These are phyloP conservation scores for Lasiosphaeria hispida DNA, from an alignment of 495 filamentous ascomycete species.

Conservation along the genomic window DNA sequence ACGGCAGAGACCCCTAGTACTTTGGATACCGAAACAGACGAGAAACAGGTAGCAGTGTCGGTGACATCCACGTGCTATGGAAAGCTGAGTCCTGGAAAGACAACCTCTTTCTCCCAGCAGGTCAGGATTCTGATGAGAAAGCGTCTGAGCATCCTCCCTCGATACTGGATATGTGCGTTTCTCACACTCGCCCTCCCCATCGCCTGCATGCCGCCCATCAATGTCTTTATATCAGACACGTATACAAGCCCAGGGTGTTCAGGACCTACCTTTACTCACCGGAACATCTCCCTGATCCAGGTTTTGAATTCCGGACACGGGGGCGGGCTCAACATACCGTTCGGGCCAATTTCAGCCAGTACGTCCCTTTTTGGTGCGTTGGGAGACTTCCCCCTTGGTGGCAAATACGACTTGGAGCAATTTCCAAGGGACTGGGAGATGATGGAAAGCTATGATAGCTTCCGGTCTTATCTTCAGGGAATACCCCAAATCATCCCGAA, in stretches of 20 bases:
- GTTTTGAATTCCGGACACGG: no score
- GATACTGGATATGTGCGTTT: slow-evolving; percentile 21
- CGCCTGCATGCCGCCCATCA: slow-evolving; percentile 22
- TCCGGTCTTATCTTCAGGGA: slow-evolving; percentile 55
- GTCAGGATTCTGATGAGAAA: slow-evolving; percentile 18
- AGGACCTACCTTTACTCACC: neutral
- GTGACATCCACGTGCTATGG: slow-evolving; percentile 2
- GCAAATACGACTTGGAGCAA: neutral
- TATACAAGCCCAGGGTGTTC: slow-evolving; percentile 14
- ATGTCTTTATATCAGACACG: slow-evolving; percentile 2
- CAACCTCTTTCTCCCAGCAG: slow-evolving; percentile 19
- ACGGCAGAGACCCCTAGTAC: no score
- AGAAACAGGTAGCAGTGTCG: neutral
- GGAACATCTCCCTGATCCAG: no score
- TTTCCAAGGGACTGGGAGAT: neutral
- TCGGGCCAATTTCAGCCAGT: slow-evolving; percentile 5
- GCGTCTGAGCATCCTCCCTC: slow-evolving; percentile 17
- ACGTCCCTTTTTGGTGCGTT: neutral
- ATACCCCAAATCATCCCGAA: slow-evolving; percentile 47
- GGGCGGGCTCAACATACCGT: neutral
- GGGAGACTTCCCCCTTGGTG: slow-evolving; percentile 2
- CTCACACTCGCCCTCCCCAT: slow-evolving; percentile 20
- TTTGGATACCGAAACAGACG: slow-evolving; percentile 10
- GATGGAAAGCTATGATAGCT: slow-evolving; percentile 46
- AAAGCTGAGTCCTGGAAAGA: slow-evolving; percentile 14